A percentile compares a stretch with the other conserved stretches of the same genome.
These are phyloP conservation scores for Bacidia rubella DNA, from an alignment of 495 filamentous ascomycete species.

Conservation along the genomic window DNA sequence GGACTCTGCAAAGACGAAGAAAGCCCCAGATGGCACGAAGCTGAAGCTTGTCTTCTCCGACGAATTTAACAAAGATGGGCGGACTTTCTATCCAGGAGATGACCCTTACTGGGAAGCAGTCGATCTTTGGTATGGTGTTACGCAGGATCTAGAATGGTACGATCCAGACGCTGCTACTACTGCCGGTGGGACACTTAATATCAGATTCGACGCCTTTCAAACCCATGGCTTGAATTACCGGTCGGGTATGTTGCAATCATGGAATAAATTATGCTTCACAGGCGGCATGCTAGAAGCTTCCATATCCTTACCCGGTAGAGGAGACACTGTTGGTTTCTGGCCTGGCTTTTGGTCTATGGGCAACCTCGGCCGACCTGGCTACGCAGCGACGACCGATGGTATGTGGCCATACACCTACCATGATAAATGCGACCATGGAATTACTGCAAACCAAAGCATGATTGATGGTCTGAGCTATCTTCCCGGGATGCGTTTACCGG, in stretches of 20 bases:
- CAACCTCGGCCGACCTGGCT: conserved; percentile 56
- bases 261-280: conserved; percentile 70
- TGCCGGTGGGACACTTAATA: conserved; percentile 49
- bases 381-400: conserved; percentile 58
- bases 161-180: conserved; percentile 66
- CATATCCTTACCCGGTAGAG: conserved; percentile 57
- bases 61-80: conserved; percentile 58
- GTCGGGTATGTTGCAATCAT: conserved; percentile 72
- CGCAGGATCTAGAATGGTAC: conserved; percentile 71
- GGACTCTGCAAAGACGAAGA: conserved; percentile 41
- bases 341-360: conserved; percentile 76
- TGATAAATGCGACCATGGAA: conserved; percentile 58
- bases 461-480: conserved; percentile 53
- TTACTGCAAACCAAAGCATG: conserved; percentile 64
- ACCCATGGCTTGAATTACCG: conserved; percentile 59
- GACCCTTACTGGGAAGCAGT: conserved; percentile 60
- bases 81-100: conserved; percentile 62
- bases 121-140: conserved; percentile 72
- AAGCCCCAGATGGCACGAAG: conserved; percentile 41
- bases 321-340: conserved; percentile 61
- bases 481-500: conserved; percentile 62
- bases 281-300: conserved; percentile 67
- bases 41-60: conserved; percentile 66
- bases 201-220: conserved; percentile 52
- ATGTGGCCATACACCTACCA: conserved; percentile 70